phyloP scores from a whole-genome alignment of 2,329 filamentous ascomycete genomes.

The Ceratocystis huliohia region DNA sequence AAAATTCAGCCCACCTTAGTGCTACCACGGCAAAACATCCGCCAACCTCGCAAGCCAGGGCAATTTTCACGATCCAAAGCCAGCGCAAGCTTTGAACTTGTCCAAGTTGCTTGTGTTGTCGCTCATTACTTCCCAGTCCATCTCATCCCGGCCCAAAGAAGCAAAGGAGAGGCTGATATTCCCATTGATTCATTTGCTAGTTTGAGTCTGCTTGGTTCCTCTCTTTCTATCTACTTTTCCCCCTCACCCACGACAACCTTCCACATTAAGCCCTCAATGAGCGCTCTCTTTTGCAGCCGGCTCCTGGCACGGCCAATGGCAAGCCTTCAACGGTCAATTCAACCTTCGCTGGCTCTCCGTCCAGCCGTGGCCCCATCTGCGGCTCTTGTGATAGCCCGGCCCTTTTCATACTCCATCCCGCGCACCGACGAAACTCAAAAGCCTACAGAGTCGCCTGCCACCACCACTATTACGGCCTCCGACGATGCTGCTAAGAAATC shows the following conservation, averaged over 20 bases:
- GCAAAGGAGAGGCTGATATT: background rate
- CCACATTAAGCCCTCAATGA: conserved; percentile 15
- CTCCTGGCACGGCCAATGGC: conserved; percentile 16
- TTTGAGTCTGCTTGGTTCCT: background rate
- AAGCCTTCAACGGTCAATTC: conserved; percentile 8
- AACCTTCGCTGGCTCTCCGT: conserved; percentile 2
- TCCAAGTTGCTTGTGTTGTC: background rate
- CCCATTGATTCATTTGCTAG: background rate
- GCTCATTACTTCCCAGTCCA: background rate
- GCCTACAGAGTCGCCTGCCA: background rate
- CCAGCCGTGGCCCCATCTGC: conserved; percentile 6
- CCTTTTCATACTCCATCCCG: conserved; percentile 22
- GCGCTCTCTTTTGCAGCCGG: conserved; percentile 18
- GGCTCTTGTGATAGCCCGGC: conserved; percentile 19
- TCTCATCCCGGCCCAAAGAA: background rate
- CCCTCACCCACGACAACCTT: background rate
- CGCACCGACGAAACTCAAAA: conserved; percentile 15
- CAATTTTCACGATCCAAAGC: conserved; percentile 12
- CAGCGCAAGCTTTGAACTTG: conserved; percentile 7
- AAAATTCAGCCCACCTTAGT: conserved; percentile 13
- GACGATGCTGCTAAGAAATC: background rate
- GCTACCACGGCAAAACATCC: background rate
- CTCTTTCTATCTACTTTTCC: background rate
- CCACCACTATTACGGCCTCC: background rate
- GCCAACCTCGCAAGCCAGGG: background rate